Evolutionary conservation across 2,329 filamentous ascomycete genomes (phyloP).

Genomic region (Fusarium lateritium): DNA sequence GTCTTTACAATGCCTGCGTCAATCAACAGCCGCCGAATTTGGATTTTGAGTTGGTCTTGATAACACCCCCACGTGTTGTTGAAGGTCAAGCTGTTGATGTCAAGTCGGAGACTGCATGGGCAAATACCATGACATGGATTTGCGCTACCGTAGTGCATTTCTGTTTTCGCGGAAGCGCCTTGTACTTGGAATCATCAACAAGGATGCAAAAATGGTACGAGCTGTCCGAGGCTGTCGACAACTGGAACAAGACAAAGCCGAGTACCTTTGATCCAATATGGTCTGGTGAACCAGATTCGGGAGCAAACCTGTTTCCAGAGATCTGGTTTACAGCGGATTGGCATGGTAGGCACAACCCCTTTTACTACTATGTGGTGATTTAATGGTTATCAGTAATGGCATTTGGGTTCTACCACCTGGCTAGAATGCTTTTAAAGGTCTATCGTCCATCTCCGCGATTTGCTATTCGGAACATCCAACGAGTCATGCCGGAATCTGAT

Average conservation of each 20-base stretch:
- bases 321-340: constrained; percentile 20
- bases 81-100: constrained; percentile 1
- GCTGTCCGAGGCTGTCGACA: constrained; percentile 11
- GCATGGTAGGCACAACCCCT: constrained; percentile 1
- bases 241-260: constrained; percentile 15
- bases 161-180: constrained; percentile 14
- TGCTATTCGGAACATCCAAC: not conserved
- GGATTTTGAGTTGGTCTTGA: constrained; percentile 8
- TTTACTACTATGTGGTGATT: not conserved
- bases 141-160: constrained; percentile 38
- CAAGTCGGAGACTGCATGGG: constrained; percentile 38
- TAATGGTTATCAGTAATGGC: constrained; percentile 9
- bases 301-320: constrained; percentile 2
- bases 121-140: constrained; percentile 41
- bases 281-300: not conserved
- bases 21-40: constrained; percentile 37
- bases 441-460: constrained; percentile 18
- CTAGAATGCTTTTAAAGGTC: constrained; percentile 10
- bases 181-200: constrained; percentile 5
- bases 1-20: constrained; percentile 39
- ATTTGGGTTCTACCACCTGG: constrained; percentile 13
- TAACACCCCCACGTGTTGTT: not conserved
- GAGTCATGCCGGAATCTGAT: not conserved
- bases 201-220: constrained; percentile 17
- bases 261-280: constrained; percentile 16